These are phyloP conservation scores for Populus alba DNA, from an alignment of 345 rosid species.

Conservation along the genomic window DNA sequence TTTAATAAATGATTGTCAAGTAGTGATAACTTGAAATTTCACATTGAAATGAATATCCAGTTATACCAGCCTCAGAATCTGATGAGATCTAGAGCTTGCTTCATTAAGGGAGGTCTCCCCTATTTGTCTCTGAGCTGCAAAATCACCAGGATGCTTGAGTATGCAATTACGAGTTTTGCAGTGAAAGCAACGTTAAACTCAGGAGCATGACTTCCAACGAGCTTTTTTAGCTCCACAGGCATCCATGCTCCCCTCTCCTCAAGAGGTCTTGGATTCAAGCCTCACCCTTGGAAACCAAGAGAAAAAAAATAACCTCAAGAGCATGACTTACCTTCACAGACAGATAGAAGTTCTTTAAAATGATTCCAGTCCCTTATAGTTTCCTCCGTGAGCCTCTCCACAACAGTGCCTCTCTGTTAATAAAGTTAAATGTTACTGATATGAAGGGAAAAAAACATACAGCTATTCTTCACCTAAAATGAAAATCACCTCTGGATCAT, in stretches of 20 bases:
- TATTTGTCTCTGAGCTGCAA: conserved; percentile 89
- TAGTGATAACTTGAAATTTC: conserved; percentile 1
- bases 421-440: conserved; percentile 21
- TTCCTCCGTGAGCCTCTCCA: conserved; percentile 86
- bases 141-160: conserved; percentile 17
- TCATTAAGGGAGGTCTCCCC: conserved; percentile 93
- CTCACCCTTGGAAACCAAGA: not conserved
- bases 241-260: not conserved
- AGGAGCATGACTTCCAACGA: not conserved
- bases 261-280: not conserved
- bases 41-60: conserved; percentile 15
- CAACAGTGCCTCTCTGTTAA: conserved; percentile 79
- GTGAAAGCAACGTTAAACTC: not conserved
- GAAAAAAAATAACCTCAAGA: not conserved
- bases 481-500: conserved; percentile 82
- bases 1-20: conserved; percentile 1
- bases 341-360: conserved; percentile 66
- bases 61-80: conserved; percentile 83
- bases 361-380: conserved; percentile 67
- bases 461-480: conserved; percentile 15
- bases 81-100: conserved; percentile 95
- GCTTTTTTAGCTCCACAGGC: not conserved
- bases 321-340: conserved; percentile 62
- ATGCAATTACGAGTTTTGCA: conserved; percentile 13
- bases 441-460: conserved; percentile 2